Percentiles rank a stretch among this genome's conserved stretches.
phyloP scores from a whole-genome alignment of 495 filamentous ascomycete genomes.

The Penicillium roqueforti region DNA sequence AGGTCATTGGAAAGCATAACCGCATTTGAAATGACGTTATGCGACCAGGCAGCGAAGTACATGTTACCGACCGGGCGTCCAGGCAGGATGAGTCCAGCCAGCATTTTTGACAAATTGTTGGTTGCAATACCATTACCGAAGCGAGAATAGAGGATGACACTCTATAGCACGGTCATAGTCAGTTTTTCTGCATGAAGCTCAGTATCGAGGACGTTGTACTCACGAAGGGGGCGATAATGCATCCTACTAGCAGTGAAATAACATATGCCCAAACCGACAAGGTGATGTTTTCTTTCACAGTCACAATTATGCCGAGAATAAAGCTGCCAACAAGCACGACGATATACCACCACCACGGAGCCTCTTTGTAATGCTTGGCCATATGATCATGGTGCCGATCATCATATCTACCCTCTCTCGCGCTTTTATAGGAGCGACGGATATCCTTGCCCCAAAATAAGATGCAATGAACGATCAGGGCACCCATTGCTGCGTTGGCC shows the following conservation, averaged over 20 bases:
- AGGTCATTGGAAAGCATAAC: constrained; percentile 37
- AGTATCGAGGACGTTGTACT: constrained; percentile 3
- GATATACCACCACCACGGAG: constrained; percentile 54
- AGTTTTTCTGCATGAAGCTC: not conserved
- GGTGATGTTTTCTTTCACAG: constrained; percentile 45
- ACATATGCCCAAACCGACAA: constrained; percentile 56
- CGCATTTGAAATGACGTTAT: constrained; percentile 30
- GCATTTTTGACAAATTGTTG: constrained; percentile 39
- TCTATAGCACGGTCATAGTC: constrained; percentile 12
- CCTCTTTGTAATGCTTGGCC: constrained; percentile 46
- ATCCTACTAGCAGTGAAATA: constrained; percentile 34
- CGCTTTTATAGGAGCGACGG: constrained; percentile 22
- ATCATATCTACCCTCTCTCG: constrained; percentile 22
- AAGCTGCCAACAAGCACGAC: constrained; percentile 43
- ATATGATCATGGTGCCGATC: constrained; percentile 48
- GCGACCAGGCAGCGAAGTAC: constrained; percentile 42
- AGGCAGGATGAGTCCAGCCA: constrained; percentile 37
- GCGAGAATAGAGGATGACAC: constrained; percentile 29
- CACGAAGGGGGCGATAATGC: constrained; percentile 32
- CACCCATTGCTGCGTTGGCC: constrained; percentile 36
- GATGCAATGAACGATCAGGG: constrained; percentile 30
- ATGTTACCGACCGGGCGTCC: constrained; percentile 44
- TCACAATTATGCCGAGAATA: constrained; percentile 45
- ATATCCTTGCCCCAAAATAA: constrained; percentile 40
- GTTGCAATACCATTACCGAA: constrained; percentile 37